Evolutionary conservation across 106 monocot species (phyloP), one percentile per base, ranked within the genome.

Genomic region (Phalaenopsis equestris): DNA sequence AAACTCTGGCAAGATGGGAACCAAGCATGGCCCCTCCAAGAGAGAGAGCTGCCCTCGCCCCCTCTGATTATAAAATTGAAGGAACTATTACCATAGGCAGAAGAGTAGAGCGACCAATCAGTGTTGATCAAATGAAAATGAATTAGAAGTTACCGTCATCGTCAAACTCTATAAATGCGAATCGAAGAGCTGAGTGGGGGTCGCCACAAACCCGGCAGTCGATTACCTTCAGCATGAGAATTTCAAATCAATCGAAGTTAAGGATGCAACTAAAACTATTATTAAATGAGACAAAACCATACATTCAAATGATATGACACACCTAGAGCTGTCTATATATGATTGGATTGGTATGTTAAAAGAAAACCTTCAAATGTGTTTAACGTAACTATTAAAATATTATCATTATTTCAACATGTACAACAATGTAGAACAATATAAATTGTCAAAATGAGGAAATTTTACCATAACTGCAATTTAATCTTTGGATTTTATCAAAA

Each of bases 121-220:
- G 4, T 64, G 23, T n/a, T 38, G 19, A 55, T 75, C 39, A 41
- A 73, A 75, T 37, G 42, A 14, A 75, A 16, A 48, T 3, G 8
- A 1, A 46, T 9, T 77, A 82, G 48, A 48, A 75, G 80, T 80
- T 87, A 89, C 89, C 61, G 36, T 93, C 90, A 79, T 86, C 86
- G 42, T 81, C 55, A 79, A 93, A 93, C 80, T 93, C 90, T 48
- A 93, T 83, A 49, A 93, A 93, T 48, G 93, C 93, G 80, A 93
- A 93, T 77, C 90, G 90, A 75, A 90, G 88, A 83, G 81, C 70
- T 55, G 93, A 93, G 70, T 88, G 81, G 46, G 90, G 90, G 16
- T 90, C 93, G 48, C 88, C 93, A 88, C 88, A 93, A 76, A 90
- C 75, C 56, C 93, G 90, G 75, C 93, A 93, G 78, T 93, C 93